Evolutionary conservation across 257 asterid genomes (phyloP), one percentile per base, ranked within the genome.

Genomic region (Paraleonurus japonicus): DNA sequence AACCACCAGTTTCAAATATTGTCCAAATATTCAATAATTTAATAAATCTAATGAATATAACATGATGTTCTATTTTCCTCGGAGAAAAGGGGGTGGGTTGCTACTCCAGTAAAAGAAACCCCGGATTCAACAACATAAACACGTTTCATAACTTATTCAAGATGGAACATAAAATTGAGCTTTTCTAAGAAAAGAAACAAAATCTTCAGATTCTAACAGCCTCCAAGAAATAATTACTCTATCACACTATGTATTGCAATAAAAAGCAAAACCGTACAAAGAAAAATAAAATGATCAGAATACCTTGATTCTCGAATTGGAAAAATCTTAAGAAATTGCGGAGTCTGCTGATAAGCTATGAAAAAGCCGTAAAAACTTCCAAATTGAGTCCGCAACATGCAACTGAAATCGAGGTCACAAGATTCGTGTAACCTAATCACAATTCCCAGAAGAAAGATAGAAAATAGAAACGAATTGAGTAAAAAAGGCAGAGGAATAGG

Each of bases 281-380:
- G 16, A 22, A 54, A 55, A 11, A 68, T 16, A 2, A 19, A 55
- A 67, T 3, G 65, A 74, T 72, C 76, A 39, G 4, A 61, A 19
- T 61, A 79, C 81, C 81, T 77, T 24, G 74, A 66, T 61, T 68
- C 51, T 72, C 19, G 57, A 59, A 68, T 47, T 28, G 65, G 59
- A 69, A 62, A 76, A 73, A 41, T 12, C 20, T 30, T 39, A 53
- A 58, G 26, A 71, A 75, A 41, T 54, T 11, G 41, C 79, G 61
- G 74, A n/a, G 19, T 74, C 58, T 61, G 83, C 20, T 41, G n/a
- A 70, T 76, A 78, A 73, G 63, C 81, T 70, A 81, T 33, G 71
- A 59, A 61, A 65, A 53, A 72, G 72, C 73, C 58, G 39, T 39
- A 57, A 17, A 75, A 70, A 0, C 6, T 66, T 68, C 51, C 50